Conservation (phyloP, 1,284 basidiomycete genomes). For the Heterobasidion irregulare region DNA sequence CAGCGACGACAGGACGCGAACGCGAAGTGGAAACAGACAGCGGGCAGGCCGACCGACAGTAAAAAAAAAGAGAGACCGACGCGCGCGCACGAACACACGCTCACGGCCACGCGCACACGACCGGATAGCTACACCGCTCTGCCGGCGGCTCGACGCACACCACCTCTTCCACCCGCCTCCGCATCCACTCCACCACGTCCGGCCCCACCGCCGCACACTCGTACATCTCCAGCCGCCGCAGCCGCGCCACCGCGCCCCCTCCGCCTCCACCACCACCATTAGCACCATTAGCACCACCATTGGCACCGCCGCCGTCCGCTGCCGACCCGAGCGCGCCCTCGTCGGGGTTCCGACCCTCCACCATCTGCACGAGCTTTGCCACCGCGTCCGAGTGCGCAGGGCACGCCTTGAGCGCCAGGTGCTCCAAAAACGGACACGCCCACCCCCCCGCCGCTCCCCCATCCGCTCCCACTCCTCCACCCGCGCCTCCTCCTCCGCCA, state of each 20-base stretch:
- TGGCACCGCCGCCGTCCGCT: slow-evolving; percentile 11
- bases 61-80: no score
- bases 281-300: not conserved
- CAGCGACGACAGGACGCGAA: no score
- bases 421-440: slow-evolving; percentile 50
- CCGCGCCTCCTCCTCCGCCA: not conserved
- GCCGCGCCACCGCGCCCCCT: slow-evolving; percentile 28
- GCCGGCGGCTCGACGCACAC: slow-evolving; percentile 44
- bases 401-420: slow-evolving; percentile 51
- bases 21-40: no score
- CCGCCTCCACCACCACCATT: slow-evolving; percentile 4
- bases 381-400: slow-evolving; percentile 54
- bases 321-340: slow-evolving; percentile 12
- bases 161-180: slow-evolving; percentile 47
- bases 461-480: slow-evolving; percentile 25
- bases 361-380: slow-evolving; percentile 55
- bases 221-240: slow-evolving; percentile 51
- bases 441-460: slow-evolving; percentile 20
- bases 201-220: slow-evolving; percentile 54
- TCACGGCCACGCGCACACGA: slow-evolving; percentile 11
- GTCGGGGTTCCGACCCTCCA: slow-evolving; percentile 61
- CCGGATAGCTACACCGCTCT: slow-evolving; percentile 21
- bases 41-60: no score
- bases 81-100: not conserved
- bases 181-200: slow-evolving; percentile 60